Evolutionary conservation across 805 yeast species (phyloP).

Genomic region (Ogataea pignaliae): DNA sequence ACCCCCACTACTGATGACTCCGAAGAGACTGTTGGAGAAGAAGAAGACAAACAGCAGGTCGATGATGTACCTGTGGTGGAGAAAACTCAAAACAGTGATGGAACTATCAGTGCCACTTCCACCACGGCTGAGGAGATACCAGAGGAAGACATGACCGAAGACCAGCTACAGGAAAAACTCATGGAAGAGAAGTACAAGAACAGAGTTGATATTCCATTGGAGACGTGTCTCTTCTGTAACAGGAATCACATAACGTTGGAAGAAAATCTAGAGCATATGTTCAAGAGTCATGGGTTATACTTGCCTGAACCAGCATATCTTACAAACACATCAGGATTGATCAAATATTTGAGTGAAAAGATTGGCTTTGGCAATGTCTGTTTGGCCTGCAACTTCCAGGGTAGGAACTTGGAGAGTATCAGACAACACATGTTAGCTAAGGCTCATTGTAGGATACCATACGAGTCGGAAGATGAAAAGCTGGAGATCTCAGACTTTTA

Average conservation of each 20-base stretch:
- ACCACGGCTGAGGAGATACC: conserved; percentile 1
- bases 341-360: conserved; percentile 73
- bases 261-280: conserved; percentile 65
- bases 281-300: conserved; percentile 73
- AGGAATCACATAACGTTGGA: conserved; percentile 35
- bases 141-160: conserved; percentile 33
- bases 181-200: conserved; percentile 42
- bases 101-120: too few relatives aligned
- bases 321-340: conserved; percentile 62
- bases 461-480: conserved; percentile 75
- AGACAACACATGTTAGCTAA: conserved; percentile 85
- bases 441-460: conserved; percentile 86
- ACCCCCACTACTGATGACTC: conserved; percentile 11
- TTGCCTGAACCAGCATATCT: conserved; percentile 79
- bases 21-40: conserved; percentile 10
- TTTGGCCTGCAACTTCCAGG: conserved; percentile 76
- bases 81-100: too few relatives aligned
- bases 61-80: too few relatives aligned
- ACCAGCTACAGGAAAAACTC: conserved; percentile 37
- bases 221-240: conserved; percentile 48
- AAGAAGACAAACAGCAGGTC: background rate
- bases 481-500: conserved; percentile 75
- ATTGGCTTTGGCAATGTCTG: conserved; percentile 83
- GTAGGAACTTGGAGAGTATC: conserved; percentile 78
- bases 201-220: conserved; percentile 43